Evolutionary conservation across 2,329 filamentous ascomycete genomes (phyloP).

Genomic region (Dendrostoma leiphaemia): DNA sequence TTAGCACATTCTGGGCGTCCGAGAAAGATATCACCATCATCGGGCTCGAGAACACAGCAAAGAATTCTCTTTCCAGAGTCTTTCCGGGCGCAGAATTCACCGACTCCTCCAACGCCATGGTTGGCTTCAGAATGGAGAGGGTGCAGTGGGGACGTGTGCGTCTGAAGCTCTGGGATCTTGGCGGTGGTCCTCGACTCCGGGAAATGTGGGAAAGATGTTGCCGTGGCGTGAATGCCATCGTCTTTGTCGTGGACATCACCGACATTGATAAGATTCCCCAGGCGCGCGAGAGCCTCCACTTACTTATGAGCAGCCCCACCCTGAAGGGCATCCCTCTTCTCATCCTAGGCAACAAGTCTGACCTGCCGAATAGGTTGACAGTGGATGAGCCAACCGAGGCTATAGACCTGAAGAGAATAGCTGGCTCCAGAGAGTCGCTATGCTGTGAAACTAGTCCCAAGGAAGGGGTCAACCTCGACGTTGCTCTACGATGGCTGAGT

Average conservation of each 20-base stretch:
- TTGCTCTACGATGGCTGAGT: slow-evolving; percentile 93
- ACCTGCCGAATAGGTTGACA: slow-evolving; percentile 83
- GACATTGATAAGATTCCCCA: slow-evolving; percentile 77
- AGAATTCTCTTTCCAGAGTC: too few relatives aligned
- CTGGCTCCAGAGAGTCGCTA: slow-evolving; percentile 89
- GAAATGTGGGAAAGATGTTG: slow-evolving; percentile 99
- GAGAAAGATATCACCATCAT: too few relatives aligned
- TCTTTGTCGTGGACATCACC: slow-evolving; percentile 97
- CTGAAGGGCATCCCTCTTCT: slow-evolving; percentile 88
- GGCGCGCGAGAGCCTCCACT: slow-evolving; percentile 89
- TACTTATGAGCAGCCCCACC: slow-evolving; percentile 79
- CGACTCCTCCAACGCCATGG: slow-evolving; percentile 96
- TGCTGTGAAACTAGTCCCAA: slow-evolving; percentile 99
- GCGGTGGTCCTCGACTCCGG: slow-evolving; percentile 93
- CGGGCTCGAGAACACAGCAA: too few relatives aligned
- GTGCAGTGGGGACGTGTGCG: slow-evolving; percentile 98
- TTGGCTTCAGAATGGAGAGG: slow-evolving; percentile 98
- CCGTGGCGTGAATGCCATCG: slow-evolving; percentile 93
- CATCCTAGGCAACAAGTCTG: slow-evolving; percentile 95
- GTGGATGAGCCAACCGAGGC: slow-evolving; percentile 95
- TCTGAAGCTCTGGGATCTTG: slow-evolving; percentile 98
- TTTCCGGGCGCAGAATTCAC: too few relatives aligned
- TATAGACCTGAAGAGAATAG: slow-evolving; percentile 85
- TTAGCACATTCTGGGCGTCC: too few relatives aligned
- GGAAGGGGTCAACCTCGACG: slow-evolving; percentile 97